Percentiles rank a stretch among this genome's conserved stretches.
These are phyloP conservation scores for Sordariomycetes sp. DNA, from an alignment of 2,329 filamentous ascomycete species.

Conservation along the genomic window DNA sequence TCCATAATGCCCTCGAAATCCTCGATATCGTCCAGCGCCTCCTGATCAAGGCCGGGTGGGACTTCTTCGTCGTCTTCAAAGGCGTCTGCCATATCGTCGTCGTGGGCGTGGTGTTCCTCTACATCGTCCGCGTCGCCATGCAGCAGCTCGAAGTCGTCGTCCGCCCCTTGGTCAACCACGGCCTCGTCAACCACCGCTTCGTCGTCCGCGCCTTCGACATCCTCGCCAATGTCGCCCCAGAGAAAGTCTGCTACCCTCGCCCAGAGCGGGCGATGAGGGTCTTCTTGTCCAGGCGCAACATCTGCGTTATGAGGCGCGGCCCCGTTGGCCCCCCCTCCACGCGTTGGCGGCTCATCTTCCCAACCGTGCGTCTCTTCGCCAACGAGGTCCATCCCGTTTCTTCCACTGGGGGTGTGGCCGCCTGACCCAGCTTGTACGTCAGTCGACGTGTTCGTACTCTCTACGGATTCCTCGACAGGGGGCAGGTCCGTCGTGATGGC, in stretches of 20 bases:
- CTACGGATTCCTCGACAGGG: conserved; percentile 7
- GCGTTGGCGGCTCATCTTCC: not conserved
- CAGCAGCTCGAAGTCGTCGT: conserved; percentile 63
- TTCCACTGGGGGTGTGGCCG: not conserved
- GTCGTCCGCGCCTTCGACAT: conserved; percentile 30
- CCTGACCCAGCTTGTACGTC: not conserved
- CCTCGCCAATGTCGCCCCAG: conserved; percentile 43
- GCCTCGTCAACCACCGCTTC: conserved; percentile 29
- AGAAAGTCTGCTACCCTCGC: conserved; percentile 43
- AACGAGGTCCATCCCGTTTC: not conserved
- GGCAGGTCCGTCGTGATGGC: not conserved
- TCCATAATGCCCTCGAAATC: conserved; percentile 95
- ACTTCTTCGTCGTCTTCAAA: conserved; percentile 30
- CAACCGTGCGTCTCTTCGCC: not conserved
- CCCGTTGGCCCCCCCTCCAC: not conserved
- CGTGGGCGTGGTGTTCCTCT: not conserved
- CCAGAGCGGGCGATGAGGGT: not conserved
- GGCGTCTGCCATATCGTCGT: conserved; percentile 17
- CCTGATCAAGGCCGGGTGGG: conserved; percentile 50
- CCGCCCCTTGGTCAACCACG: conserved; percentile 59
- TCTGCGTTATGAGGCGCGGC: conserved; percentile 6
- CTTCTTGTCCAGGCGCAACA: not conserved
- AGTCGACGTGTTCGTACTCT: not conserved
- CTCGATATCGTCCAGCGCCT: conserved; percentile 75
- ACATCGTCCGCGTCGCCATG: conserved; percentile 35